Evolutionary conservation across 2,329 filamentous ascomycete genomes (phyloP).

Genomic region (Colletotrichum liaoningense): DNA sequence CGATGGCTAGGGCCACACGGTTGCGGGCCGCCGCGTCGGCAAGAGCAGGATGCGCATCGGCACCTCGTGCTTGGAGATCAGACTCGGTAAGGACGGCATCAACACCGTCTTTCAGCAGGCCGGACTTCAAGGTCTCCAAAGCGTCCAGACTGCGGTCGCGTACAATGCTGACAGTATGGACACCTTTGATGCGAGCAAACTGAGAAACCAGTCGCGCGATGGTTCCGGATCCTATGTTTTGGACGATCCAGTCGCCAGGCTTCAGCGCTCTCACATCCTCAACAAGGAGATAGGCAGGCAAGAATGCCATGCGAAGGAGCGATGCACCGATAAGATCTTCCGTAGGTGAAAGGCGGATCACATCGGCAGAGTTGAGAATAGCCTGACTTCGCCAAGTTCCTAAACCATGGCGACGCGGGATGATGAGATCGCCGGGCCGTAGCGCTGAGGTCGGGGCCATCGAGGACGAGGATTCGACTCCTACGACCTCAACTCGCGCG

Average conservation of each 20-base stretch:
- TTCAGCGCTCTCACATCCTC: slow-evolving; percentile 27
- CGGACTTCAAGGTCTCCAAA: not conserved
- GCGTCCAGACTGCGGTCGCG: slow-evolving; percentile 33
- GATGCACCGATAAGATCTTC: slow-evolving; percentile 34
- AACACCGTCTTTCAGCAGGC: not conserved
- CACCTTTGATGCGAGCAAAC: slow-evolving; percentile 35
- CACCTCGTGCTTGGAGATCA: slow-evolving; percentile 15
- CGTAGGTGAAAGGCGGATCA: not conserved
- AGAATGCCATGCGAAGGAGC: slow-evolving; percentile 35
- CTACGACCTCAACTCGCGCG: slow-evolving; percentile 25
- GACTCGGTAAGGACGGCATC: slow-evolving; percentile 35
- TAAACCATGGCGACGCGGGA: slow-evolving; percentile 29
- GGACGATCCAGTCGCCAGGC: slow-evolving; percentile 41
- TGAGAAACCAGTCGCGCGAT: slow-evolving; percentile 39
- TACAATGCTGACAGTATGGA: slow-evolving; percentile 36
- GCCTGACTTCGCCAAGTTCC: slow-evolving; percentile 40
- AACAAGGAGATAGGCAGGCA: slow-evolving; percentile 40
- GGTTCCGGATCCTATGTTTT: slow-evolving; percentile 37
- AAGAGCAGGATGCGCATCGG: not conserved
- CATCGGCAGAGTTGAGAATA: slow-evolving; percentile 27
- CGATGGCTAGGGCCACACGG: slow-evolving; percentile 33
- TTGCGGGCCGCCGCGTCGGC: not conserved
- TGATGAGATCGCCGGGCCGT: slow-evolving; percentile 27
- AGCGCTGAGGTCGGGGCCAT: not conserved
- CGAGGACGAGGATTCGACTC: not conserved